These are phyloP conservation scores for Paspalum vaginatum DNA, from an alignment of 176 grass and related monocot species.

Conservation along the genomic window DNA sequence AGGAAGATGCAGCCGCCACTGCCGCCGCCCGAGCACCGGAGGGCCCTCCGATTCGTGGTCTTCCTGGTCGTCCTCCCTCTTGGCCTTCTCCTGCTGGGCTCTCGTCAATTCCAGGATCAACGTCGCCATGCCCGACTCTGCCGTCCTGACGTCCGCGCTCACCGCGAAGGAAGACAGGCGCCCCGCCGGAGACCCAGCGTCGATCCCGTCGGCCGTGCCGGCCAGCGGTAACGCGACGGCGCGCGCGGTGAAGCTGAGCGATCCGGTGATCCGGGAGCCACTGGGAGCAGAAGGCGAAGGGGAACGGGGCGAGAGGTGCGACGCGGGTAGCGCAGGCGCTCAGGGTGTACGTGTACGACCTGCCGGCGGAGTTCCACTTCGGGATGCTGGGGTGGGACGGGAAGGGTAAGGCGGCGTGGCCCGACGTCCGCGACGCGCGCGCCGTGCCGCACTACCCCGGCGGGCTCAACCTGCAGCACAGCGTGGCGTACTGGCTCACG, in stretches of 20 bases:
- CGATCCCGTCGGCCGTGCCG: constrained; percentile 8
- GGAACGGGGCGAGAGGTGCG: constrained; percentile 44
- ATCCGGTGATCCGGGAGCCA: background rate
- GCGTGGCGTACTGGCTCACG: constrained; percentile 84
- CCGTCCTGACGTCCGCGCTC: constrained; percentile 35
- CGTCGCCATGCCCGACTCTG: constrained; percentile 36
- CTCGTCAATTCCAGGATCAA: constrained; percentile 62
- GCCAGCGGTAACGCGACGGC: background rate
- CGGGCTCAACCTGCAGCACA: constrained; percentile 90
- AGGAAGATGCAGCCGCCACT: constrained; percentile 65
- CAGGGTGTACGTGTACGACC: constrained; percentile 76
- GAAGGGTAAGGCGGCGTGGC: constrained; percentile 53
- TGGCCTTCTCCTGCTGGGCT: constrained; percentile 57
- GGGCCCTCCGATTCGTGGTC: constrained; percentile 47
- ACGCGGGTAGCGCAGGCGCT: constrained; percentile 44
- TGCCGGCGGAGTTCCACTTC: constrained; percentile 81
- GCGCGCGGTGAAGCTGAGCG: background rate
- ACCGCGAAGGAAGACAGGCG: background rate
- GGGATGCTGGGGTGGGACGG: constrained; percentile 78
- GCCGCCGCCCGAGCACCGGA: constrained; percentile 54
- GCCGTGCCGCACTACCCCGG: constrained; percentile 73
- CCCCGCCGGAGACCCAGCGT: background rate
- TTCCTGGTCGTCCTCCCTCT: constrained; percentile 54
- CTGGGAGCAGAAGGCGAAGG: background rate
- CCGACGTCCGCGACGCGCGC: constrained; percentile 51